These are phyloP conservation scores for Elongisporangium senticosum DNA, from an alignment of 352 stramenopile genomes.

Conservation along the genomic window DNA sequence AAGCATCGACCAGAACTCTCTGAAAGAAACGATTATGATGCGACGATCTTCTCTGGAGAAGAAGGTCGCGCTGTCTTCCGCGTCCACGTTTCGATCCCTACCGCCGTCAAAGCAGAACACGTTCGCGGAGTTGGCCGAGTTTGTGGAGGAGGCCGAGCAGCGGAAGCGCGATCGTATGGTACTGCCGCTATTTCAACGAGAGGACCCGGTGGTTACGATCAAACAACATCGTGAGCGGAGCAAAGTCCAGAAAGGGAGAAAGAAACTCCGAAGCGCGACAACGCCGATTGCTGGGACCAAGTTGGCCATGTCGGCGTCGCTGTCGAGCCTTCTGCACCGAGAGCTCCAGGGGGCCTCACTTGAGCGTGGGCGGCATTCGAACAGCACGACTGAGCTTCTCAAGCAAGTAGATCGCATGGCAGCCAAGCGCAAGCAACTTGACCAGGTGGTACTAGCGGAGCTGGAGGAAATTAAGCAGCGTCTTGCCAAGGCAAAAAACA, in stretches of 20 bases:
- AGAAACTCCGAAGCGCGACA: slow-evolving; percentile 1
- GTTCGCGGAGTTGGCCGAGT: slow-evolving; percentile 16
- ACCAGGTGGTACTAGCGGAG: slow-evolving; percentile 53
- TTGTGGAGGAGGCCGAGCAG: slow-evolving; percentile 28
- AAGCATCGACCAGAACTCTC: slow-evolving; percentile 18
- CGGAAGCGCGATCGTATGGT: slow-evolving; percentile 14
- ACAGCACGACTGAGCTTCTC: slow-evolving; percentile 31
- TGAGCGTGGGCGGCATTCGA: slow-evolving; percentile 3
- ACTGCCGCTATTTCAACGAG: not conserved
- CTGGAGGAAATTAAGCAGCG: slow-evolving; percentile 61
- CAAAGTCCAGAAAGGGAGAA: slow-evolving; percentile 2
- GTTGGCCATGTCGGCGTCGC: slow-evolving; percentile 11
- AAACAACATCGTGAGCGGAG: not conserved
- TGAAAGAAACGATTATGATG: slow-evolving; percentile 13
- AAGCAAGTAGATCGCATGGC: slow-evolving; percentile 37
- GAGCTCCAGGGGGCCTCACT: slow-evolving; percentile 24
- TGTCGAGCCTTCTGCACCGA: slow-evolving; percentile 30
- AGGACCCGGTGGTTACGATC: not conserved
- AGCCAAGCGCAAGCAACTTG: slow-evolving; percentile 61
- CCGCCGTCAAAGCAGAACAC: slow-evolving; percentile 4
- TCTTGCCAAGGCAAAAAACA: slow-evolving; percentile 23
- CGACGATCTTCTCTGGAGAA: not conserved
- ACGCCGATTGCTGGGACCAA: not conserved
- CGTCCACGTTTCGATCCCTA: not conserved
- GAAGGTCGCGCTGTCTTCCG: not conserved